Base-by-base conservation (phyloP, 495 filamentous ascomycete species). In the Peziza echinospora region DNA sequence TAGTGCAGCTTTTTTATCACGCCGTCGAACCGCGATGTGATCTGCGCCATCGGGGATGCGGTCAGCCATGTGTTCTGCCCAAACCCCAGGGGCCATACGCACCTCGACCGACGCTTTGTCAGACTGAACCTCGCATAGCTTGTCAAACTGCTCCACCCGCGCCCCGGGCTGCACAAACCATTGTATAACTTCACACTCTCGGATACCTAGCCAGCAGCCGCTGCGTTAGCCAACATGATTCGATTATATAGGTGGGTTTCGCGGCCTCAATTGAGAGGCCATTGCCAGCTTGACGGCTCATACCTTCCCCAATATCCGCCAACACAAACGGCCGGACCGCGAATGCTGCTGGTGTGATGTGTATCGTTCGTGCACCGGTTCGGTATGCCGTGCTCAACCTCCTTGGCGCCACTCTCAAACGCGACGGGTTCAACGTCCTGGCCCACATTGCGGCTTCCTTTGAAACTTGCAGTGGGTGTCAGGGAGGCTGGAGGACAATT, bases 101-200 rank as follows among this genome's bases (percentile, higher is more conserved):
- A 80, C 76, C 66, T 96, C 89, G 34, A 93, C 84, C n/a, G 84
- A 86, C 11, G 91, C 91, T 63, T 99, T 99, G 65, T 99, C 91
- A 46, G 82, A 89, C 60, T 94, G 89, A 34, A 96, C 91, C 64
- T 99, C 89, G 62, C 91, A 99, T 28, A 99, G 65, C 47, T 84
- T 87, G 59, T 91, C 87, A 73, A 92, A 99, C 64, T 99, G 84
- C 67, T 96, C 86, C 53, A 99, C 84, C 46, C 84, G 76, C 21
- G 91, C 91, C 44, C 82, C 86, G 44, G 92, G 86, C 62, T 93
- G 80, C 50, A 96, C 89, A 62, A 94, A 99, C 91, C 91, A 99
- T 67, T 96, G 91, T 54, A 96, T 96, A 57, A 99, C 82, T 62
- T 96, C 87, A 62, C 89, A 91, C 65, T 97, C 89, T 53, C 84